Conservation (phyloP, 495 filamentous ascomycete genomes). For the Aspergillus wentii region DNA sequence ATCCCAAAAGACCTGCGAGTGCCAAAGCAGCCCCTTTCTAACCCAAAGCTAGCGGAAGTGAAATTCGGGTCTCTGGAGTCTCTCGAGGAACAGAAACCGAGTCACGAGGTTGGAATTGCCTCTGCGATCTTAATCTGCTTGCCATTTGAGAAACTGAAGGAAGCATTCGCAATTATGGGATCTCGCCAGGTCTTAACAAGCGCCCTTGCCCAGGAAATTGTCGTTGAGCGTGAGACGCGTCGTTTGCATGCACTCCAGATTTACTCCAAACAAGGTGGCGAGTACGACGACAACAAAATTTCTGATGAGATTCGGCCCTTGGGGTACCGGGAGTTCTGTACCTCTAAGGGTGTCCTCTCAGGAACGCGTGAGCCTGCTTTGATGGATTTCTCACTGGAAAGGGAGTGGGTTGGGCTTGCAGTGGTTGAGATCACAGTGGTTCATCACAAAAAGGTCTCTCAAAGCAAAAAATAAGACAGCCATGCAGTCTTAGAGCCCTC, state of each 20-base stretch:
- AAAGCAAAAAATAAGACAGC: neutral
- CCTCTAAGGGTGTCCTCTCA: neutral
- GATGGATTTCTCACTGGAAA: neutral
- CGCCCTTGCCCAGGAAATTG: constrained; percentile 11
- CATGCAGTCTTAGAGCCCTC: neutral
- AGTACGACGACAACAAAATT: neutral
- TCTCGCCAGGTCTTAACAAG: neutral
- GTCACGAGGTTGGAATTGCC: constrained; percentile 5
- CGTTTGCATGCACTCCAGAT: constrained; percentile 18
- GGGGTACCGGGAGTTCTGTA: constrained; percentile 11
- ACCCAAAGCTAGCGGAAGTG: constrained; percentile 15
- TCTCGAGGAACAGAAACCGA: constrained; percentile 9
- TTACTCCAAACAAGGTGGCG: neutral
- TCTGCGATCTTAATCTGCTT: constrained; percentile 24
- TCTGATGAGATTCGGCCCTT: constrained; percentile 3
- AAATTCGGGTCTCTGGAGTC: constrained; percentile 14
- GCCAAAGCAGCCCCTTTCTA: constrained; percentile 3
- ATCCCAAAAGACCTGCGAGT: constrained; percentile 17
- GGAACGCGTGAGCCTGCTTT: neutral
- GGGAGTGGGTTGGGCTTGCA: constrained; percentile 5
- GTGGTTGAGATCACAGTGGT: neutral
- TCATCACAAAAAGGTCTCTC: neutral
- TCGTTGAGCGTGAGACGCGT: constrained; percentile 23
- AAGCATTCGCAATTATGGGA: constrained; percentile 9
- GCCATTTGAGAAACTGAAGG: constrained; percentile 12